Conservation (phyloP, 1,284 basidiomycete species). For the Ganoderma multipileum region DNA sequence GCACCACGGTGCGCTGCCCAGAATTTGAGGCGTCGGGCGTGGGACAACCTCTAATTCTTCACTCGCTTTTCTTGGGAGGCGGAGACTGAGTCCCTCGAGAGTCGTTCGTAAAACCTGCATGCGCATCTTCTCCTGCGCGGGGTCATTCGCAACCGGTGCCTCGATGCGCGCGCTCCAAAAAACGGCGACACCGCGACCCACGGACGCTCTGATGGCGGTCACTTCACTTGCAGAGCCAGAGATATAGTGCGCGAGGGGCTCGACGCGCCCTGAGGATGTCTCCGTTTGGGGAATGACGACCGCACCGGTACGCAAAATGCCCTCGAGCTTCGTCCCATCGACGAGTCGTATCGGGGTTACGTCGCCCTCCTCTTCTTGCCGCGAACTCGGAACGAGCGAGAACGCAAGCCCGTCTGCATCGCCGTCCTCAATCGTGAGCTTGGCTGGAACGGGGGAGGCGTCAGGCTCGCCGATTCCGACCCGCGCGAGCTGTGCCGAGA, state of each 20-base stretch:
- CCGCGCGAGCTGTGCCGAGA: not conserved
- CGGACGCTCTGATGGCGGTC: slow-evolving; percentile 56
- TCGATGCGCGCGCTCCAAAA: slow-evolving; percentile 75
- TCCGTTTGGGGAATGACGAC: slow-evolving; percentile 38
- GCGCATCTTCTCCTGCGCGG: slow-evolving; percentile 43
- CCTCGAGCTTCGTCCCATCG: slow-evolving; percentile 11
- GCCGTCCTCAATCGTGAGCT: slow-evolving; percentile 20
- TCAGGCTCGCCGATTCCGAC: not conserved
- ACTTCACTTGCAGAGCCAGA: slow-evolving; percentile 38
- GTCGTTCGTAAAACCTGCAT: slow-evolving; percentile 48
- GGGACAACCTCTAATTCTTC: slow-evolving; percentile 1
- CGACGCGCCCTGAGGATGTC: slow-evolving; percentile 28
- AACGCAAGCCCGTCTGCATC: slow-evolving; percentile 22
- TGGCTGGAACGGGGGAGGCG: not conserved
- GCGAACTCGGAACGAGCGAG: slow-evolving; percentile 38
- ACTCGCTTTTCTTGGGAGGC: slow-evolving; percentile 7
- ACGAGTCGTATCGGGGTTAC: not conserved
- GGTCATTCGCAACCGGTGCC: slow-evolving; percentile 51
- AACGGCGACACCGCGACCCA: slow-evolving; percentile 64
- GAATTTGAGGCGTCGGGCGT: slow-evolving; percentile 60
- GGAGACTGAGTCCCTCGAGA: slow-evolving; percentile 55
- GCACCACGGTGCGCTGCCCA: slow-evolving; percentile 35
- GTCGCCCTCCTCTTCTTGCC: not conserved
- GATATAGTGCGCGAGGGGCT: slow-evolving; percentile 44
- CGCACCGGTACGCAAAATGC: slow-evolving; percentile 37